These are phyloP conservation scores for Sonneratia caseolaris DNA, from an alignment of 345 rosid genomes.

Conservation along the genomic window DNA sequence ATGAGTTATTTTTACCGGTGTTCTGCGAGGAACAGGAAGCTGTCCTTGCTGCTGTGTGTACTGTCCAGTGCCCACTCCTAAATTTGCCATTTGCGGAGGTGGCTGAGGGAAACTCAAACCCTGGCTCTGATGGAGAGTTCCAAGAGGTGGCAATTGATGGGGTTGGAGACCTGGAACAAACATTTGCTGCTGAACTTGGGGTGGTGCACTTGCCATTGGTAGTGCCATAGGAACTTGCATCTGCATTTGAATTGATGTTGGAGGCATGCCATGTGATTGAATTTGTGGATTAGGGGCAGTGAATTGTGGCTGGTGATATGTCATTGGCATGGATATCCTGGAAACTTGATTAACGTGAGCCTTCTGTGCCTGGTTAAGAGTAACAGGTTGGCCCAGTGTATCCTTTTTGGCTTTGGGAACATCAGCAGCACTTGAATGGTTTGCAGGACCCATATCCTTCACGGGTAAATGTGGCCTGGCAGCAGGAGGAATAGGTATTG, in stretches of 20 bases:
- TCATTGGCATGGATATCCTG: constrained; percentile 59
- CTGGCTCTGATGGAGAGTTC: constrained; percentile 81
- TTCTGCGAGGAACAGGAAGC: constrained; percentile 51
- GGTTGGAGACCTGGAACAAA: constrained; percentile 63
- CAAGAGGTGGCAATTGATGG: constrained; percentile 68
- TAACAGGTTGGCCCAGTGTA: constrained; percentile 33
- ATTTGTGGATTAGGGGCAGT: constrained; percentile 61
- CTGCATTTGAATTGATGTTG: constrained; percentile 27
- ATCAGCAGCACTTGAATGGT: constrained; percentile 39
- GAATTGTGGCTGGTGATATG: constrained; percentile 65
- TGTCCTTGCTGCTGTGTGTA: constrained; percentile 75
- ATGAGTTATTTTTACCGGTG: constrained; percentile 80
- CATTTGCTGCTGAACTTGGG: constrained; percentile 60
- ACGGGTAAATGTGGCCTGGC: constrained; percentile 44
- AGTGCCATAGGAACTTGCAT: constrained; percentile 36
- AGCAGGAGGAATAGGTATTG: constrained; percentile 40
- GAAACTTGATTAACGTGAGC: constrained; percentile 39
- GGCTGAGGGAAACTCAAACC: constrained; percentile 59
- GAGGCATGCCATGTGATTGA: constrained; percentile 58
- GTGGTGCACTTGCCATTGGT: constrained; percentile 58
- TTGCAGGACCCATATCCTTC: constrained; percentile 36
- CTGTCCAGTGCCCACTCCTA: constrained; percentile 63
- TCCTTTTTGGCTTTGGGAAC: constrained; percentile 50
- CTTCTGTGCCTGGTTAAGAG: constrained; percentile 48
- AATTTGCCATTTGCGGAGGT: constrained; percentile 47